Evolutionary conservation across 805 yeast genomes (phyloP), one percentile per base, ranked within the genome.

Genomic region (Myxozyma geophila): DNA sequence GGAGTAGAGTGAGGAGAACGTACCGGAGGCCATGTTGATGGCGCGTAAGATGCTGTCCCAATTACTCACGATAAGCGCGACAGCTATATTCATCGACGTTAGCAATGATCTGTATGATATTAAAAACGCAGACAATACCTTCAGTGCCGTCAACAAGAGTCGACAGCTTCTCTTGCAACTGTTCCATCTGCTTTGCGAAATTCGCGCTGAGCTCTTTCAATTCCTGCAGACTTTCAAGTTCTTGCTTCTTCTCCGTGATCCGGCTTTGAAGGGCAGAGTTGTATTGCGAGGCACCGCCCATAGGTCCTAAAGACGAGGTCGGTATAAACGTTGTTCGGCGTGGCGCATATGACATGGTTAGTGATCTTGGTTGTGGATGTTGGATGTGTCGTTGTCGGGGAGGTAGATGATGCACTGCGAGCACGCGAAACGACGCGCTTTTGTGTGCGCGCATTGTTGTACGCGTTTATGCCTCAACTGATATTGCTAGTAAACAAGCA

Each of bases 41-140:
- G 62, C 62, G 5, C 67, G 53, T 36, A 66, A 51, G 41, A 66
- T 53, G 23, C 67, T 66, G 28, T 66, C 64, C 69, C 69, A 66
- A 35, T 66, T 62, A 43, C 64, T 63, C 19, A 66, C 58, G n/a
- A 66, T 49, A 36, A 63, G 50, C 33, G 69, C 69, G n/a, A 66
- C 69, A 47, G 67, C 69, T 66, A 53, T 8, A 23, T 28, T 23
- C 35, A 54, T n/a, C 40, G 44, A 36, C 23, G 57, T 57, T 28
- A 43, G 59, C 37, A n/a, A 7, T 40, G 9, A 12, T 13, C 19
- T 13, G 40, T 4, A 46, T 2, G 4, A 7, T 28, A 39, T 15
- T 10, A 23, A 10, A 15, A 39, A 8, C 50, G 12, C 7, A 9
- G 2, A 19, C 9, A 46, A 13, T 36, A 66, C 69, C 67, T 41